A percentile compares a stretch with the other conserved stretches of the same genome.
Conservation (phyloP, 805 yeast genomes). For the Priceomyces carsonii region DNA sequence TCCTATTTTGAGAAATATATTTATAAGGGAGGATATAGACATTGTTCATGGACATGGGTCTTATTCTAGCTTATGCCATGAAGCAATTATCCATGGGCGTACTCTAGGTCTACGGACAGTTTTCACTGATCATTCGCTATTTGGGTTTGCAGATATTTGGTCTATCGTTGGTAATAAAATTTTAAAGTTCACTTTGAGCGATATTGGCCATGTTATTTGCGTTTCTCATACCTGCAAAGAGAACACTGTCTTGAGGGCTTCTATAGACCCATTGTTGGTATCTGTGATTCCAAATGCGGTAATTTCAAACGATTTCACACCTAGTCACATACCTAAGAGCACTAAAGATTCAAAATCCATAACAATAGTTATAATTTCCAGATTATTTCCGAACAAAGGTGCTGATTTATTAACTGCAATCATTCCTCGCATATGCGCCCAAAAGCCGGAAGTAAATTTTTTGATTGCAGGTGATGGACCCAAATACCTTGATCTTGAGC, state of each 20-base stretch:
- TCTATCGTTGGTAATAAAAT: constrained; percentile 85
- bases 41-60: constrained; percentile 97
- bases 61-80: constrained; percentile 82
- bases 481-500: constrained; percentile 88
- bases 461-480: constrained; percentile 98
- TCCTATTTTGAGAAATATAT: constrained; percentile 81
- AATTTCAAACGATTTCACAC: constrained; percentile 76
- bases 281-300: constrained; percentile 98
- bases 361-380: constrained; percentile 86
- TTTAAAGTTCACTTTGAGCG: constrained; percentile 78
- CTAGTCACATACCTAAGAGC: constrained; percentile 14
- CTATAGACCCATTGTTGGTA: constrained; percentile 72
- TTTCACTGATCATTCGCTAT: constrained; percentile 93
- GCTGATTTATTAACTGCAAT: constrained; percentile 83
- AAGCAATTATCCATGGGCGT: constrained; percentile 86
- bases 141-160: constrained; percentile 87
- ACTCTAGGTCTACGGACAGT: constrained; percentile 92
- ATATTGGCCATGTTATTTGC: constrained; percentile 91
- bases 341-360: constrained; percentile 32
- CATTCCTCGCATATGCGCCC: constrained; percentile 77
- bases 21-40: constrained; percentile 81
- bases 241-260: constrained; percentile 86
- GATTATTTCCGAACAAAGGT: constrained; percentile 95
- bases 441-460: constrained; percentile 66
- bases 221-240: constrained; percentile 97